Conservation (phyloP, 164 flowering plant species). For the Berberis vulgaris region DNA sequence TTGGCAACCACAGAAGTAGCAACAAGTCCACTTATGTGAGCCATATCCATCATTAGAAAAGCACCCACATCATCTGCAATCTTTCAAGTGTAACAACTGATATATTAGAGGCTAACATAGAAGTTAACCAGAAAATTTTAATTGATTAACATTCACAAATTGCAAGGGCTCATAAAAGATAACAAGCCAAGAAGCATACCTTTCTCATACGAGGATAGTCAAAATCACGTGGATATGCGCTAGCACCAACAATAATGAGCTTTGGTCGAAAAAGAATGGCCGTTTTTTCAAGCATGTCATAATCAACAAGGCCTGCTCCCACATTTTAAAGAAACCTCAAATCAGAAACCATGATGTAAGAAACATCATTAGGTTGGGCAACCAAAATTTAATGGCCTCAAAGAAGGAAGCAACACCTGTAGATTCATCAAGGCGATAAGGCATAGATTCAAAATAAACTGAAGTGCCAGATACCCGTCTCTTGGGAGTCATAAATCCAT, state of each 20-base stretch:
- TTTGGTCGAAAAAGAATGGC: conserved; percentile 82
- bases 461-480: conserved; percentile 90
- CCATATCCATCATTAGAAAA: conserved; percentile 99
- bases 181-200: conserved; percentile 27
- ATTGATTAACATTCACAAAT: not conserved
- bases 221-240: conserved; percentile 96
- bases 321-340: not conserved
- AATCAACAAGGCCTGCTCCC: conserved; percentile 68
- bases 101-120: conserved; percentile 3
- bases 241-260: conserved; percentile 91
- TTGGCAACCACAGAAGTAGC: conserved; percentile 88
- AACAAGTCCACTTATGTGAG: conserved; percentile 93
- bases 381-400: not conserved
- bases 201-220: conserved; percentile 91
- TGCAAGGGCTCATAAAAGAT: not conserved
- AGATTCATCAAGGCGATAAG: conserved; percentile 81
- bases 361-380: not conserved
- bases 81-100: conserved; percentile 26
- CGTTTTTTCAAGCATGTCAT: conserved; percentile 95
- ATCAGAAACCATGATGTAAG: conserved; percentile 1
- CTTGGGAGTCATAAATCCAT: conserved; percentile 95
- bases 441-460: conserved; percentile 90
- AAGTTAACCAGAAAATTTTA: not conserved
- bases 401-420: conserved; percentile 41
- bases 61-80: conserved; percentile 90